These are phyloP conservation scores for Chalciporus piperatus DNA, from an alignment of 768 basidiomycete species.

Conservation along the genomic window DNA sequence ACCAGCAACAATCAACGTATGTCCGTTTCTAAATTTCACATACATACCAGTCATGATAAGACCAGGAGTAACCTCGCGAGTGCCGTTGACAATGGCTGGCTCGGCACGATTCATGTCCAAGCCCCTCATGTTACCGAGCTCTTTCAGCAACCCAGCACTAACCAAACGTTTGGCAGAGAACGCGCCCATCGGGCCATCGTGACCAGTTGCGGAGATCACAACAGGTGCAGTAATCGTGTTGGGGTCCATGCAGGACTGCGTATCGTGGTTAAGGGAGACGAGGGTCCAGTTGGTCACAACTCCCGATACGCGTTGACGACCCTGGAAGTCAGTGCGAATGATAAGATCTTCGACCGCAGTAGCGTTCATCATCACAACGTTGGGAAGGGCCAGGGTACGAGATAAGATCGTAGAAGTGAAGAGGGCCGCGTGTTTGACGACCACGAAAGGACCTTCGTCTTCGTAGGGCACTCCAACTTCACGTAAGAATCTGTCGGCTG, in stretches of 20 bases:
- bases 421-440: conserved; percentile 79
- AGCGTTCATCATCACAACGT: conserved; percentile 74
- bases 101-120: conserved; percentile 83
- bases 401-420: conserved; percentile 78
- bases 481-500: conserved; percentile 66
- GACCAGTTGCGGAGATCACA: conserved; percentile 68
- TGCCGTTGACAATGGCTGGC: conserved; percentile 74
- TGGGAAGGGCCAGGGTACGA: conserved; percentile 64
- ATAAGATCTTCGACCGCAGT: conserved; percentile 82
- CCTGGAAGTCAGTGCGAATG: conserved; percentile 50
- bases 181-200: conserved; percentile 79
- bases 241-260: conserved; percentile 77
- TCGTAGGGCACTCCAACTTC: conserved; percentile 73
- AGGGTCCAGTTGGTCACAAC: conserved; percentile 57
- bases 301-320: conserved; percentile 45
- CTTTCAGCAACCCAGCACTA: conserved; percentile 68
- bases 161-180: conserved; percentile 80
- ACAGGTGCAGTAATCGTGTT: conserved; percentile 81
- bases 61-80: conserved; percentile 73
- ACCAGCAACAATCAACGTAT: background rate
- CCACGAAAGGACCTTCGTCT: conserved; percentile 73
- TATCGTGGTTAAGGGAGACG: conserved; percentile 61
- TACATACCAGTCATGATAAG: conserved; percentile 67
- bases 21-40: background rate
- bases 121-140: conserved; percentile 76